A percentile compares a stretch with the other conserved stretches of the same genome.
These are phyloP conservation scores for Mrakia frigida DNA, from an alignment of 768 basidiomycete genomes.

Conservation along the genomic window DNA sequence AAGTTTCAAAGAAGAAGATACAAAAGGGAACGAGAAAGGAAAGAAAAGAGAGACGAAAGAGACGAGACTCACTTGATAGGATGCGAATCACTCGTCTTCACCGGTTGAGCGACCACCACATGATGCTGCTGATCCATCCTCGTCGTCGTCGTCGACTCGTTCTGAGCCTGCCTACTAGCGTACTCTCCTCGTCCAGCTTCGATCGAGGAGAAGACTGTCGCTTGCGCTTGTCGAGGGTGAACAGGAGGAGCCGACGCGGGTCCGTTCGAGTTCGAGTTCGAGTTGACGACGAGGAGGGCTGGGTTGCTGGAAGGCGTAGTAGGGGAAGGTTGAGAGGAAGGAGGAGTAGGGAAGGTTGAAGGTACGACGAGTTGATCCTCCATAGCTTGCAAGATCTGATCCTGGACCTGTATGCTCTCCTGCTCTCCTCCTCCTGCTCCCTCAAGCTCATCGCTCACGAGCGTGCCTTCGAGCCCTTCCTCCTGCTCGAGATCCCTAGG, in stretches of 20 bases:
- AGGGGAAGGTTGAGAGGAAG: not conserved
- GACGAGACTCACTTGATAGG: slow-evolving; percentile 68
- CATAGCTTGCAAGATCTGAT: slow-evolving; percentile 24
- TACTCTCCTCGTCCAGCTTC: slow-evolving; percentile 17
- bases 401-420: slow-evolving; percentile 2
- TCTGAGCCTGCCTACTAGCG: slow-evolving; percentile 11
- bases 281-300: too few relatives aligned
- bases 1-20: not conserved
- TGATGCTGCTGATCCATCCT: slow-evolving; percentile 27
- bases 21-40: not conserved
- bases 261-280: not conserved
- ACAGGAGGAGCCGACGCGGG: not conserved
- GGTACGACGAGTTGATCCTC: slow-evolving; percentile 8
- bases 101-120: not conserved
- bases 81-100: slow-evolving; percentile 70
- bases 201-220: slow-evolving; percentile 26
- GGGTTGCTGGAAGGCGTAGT: not conserved
- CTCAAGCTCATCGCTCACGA: not conserved
- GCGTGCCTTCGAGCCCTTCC: slow-evolving; percentile 29
- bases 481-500: slow-evolving; percentile 26
- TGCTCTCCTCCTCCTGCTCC: not conserved
- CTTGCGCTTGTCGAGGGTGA: not conserved
- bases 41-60: not conserved
- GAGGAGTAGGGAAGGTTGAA: not conserved
- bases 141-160: slow-evolving; percentile 35